Evolutionary conservation across 2,329 filamentous ascomycete genomes (phyloP).

Genomic region (Cladosporium sp.): DNA sequence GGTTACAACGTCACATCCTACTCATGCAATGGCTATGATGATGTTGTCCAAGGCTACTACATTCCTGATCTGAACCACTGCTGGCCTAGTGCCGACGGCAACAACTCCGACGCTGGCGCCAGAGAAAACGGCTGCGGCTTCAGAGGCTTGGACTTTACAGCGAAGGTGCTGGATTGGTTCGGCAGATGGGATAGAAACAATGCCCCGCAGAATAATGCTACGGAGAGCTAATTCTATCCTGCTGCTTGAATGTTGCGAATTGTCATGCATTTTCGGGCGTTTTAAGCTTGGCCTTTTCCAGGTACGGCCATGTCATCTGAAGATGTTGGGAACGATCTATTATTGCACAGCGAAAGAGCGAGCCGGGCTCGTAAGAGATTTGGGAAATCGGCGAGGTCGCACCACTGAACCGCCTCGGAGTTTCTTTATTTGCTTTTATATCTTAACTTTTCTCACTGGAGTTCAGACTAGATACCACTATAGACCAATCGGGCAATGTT

Average conservation of each 20-base stretch:
- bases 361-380: neutral
- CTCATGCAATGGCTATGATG: slow-evolving; percentile 27
- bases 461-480: slow-evolving; percentile 3
- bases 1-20: slow-evolving; percentile 30
- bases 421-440: neutral
- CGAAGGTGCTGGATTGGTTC: slow-evolving; percentile 26
- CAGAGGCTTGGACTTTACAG: slow-evolving; percentile 22
- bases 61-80: slow-evolving; percentile 37
- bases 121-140: slow-evolving; percentile 15
- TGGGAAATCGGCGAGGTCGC: neutral
- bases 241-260: neutral
- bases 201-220: slow-evolving; percentile 21
- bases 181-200: slow-evolving; percentile 20
- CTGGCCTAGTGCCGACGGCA: slow-evolving; percentile 33
- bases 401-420: too few relatives aligned
- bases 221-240: slow-evolving; percentile 1
- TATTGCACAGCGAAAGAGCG: neutral
- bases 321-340: neutral
- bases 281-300: neutral
- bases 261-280: neutral
- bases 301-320: too few relatives aligned
- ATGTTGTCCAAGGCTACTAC: slow-evolving; percentile 37
- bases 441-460: neutral
- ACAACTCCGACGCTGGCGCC: slow-evolving; percentile 22
- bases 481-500: neutral